Evolutionary conservation across 352 stramenopile species (phyloP).

Genomic region (Phytophthora multivora): DNA sequence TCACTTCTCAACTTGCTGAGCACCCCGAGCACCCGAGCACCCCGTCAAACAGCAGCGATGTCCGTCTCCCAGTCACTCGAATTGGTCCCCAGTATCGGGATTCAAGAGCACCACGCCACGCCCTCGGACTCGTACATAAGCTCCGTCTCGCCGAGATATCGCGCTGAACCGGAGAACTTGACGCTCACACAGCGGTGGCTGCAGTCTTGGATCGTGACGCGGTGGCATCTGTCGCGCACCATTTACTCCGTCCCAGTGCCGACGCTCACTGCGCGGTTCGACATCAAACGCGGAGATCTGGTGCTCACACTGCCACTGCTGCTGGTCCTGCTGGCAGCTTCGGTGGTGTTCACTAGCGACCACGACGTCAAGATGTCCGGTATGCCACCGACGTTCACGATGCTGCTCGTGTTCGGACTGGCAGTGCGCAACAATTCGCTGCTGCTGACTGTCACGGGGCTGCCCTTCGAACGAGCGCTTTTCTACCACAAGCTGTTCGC

Average conservation of each 20-base stretch:
- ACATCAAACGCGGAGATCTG: constrained; percentile 47
- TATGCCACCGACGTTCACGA: constrained; percentile 17
- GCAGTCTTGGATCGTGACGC: constrained; percentile 17
- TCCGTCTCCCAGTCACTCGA: too few species aligned
- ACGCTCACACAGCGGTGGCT: too few species aligned
- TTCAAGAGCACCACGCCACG: too few species aligned
- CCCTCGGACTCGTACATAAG: too few species aligned
- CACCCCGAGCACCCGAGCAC: too few species aligned
- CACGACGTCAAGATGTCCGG: constrained; percentile 18
- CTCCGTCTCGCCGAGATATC: too few species aligned
- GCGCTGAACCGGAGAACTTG: too few species aligned
- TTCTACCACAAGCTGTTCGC: constrained; percentile 60
- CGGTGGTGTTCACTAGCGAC: constrained; percentile 1
- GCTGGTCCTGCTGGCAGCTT: constrained; percentile 17
- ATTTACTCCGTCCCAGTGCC: constrained; percentile 31
- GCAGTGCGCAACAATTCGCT: constrained; percentile 53
- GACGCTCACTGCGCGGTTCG: constrained; percentile 26
- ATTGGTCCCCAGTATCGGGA: too few species aligned
- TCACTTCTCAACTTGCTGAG: too few species aligned
- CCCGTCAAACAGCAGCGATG: too few species aligned
- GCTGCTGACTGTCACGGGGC: constrained; percentile 32
- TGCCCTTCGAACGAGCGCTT: constrained; percentile 53
- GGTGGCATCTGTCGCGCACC: constrained; percentile 25
- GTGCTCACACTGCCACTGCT: constrained; percentile 30
- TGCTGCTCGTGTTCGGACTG: constrained; percentile 45